phyloP scores from a whole-genome alignment of 2,329 filamentous ascomycete species.

The Seiridium cupressi region DNA sequence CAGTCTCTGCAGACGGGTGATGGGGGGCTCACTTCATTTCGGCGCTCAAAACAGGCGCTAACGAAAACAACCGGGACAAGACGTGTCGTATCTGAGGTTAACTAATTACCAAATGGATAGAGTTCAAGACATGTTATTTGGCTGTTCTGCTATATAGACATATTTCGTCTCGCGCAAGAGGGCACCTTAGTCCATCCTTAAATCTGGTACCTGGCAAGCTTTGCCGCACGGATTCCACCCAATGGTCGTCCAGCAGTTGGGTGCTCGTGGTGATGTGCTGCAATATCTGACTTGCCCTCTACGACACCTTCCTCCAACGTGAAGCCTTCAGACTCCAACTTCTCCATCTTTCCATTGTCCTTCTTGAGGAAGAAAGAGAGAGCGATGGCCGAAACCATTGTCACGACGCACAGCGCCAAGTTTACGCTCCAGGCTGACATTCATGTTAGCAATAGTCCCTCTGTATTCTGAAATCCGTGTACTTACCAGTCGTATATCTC shows the following conservation, averaged over 20 bases:
- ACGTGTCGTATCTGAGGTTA: too few species aligned
- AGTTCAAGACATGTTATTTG: too few species aligned
- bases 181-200: background rate
- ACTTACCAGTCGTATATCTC: slow-evolving; percentile 19
- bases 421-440: slow-evolving; percentile 15
- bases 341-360: slow-evolving; percentile 14
- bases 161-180: background rate
- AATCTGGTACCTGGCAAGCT: slow-evolving; percentile 6
- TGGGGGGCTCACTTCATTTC: too few species aligned
- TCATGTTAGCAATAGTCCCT: slow-evolving; percentile 23
- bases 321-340: slow-evolving; percentile 2
- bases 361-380: slow-evolving; percentile 10
- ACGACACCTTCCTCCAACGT: slow-evolving; percentile 8
- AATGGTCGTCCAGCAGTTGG: slow-evolving; percentile 19
- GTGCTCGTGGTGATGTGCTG: slow-evolving; percentile 25
- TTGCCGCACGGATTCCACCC: slow-evolving; percentile 13
- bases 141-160: background rate
- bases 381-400: slow-evolving; percentile 24
- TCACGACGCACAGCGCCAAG: slow-evolving; percentile 35
- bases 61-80: too few species aligned
- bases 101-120: too few species aligned
- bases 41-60: too few species aligned
- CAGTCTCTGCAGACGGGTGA: too few species aligned
- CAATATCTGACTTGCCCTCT: slow-evolving; percentile 16
- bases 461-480: slow-evolving; percentile 4